A percentile compares a stretch with the other conserved stretches of the same genome.
Conservation (phyloP, 2,329 filamentous ascomycete genomes). For the Drechslerella dactyloides region DNA sequence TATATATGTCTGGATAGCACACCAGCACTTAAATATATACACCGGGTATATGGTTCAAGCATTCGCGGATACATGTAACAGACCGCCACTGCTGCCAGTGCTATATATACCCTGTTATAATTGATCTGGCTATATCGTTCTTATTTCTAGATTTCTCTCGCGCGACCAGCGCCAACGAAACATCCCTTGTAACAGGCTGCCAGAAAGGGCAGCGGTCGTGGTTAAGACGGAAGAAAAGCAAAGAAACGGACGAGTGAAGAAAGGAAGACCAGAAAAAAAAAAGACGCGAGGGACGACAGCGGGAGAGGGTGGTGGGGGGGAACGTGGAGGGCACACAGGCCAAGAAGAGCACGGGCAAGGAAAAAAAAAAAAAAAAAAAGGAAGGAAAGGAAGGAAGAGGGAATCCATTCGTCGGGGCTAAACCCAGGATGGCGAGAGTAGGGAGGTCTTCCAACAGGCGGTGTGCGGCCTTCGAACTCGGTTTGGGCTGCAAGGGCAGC, state of each 20-base stretch:
- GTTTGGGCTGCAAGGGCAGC: slow-evolving; percentile 48
- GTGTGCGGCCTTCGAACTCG: slow-evolving; percentile 6
- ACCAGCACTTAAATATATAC: slow-evolving; percentile 6
- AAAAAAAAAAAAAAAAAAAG: slow-evolving; percentile 24
- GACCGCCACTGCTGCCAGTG: background rate
- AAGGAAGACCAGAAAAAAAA: slow-evolving; percentile 26
- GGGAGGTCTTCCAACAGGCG: slow-evolving; percentile 27
- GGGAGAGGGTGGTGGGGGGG: background rate
- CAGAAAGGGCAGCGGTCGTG: slow-evolving; percentile 14
- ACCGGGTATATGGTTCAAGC: background rate
- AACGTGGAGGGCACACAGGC: slow-evolving; percentile 22
- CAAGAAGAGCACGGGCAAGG: slow-evolving; percentile 33
- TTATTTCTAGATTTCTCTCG: slow-evolving; percentile 14
- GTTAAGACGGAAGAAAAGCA: slow-evolving; percentile 28
- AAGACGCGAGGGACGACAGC: slow-evolving; percentile 29
- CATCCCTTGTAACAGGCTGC: slow-evolving; percentile 42
- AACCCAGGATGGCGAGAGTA: slow-evolving; percentile 41
- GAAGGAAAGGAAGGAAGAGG: slow-evolving; percentile 22
- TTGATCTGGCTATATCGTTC: background rate
- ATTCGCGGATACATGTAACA: slow-evolving; percentile 2
- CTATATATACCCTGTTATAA: slow-evolving; percentile 6
- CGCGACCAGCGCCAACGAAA: slow-evolving; percentile 50
- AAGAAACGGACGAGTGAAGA: slow-evolving; percentile 15
- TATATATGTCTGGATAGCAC: slow-evolving; percentile 8
- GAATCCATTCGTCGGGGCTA: slow-evolving; percentile 26